phyloP scores from a whole-genome alignment of 371 early-diverging fungal genomes.

The Haplosporangium sp. region DNA sequence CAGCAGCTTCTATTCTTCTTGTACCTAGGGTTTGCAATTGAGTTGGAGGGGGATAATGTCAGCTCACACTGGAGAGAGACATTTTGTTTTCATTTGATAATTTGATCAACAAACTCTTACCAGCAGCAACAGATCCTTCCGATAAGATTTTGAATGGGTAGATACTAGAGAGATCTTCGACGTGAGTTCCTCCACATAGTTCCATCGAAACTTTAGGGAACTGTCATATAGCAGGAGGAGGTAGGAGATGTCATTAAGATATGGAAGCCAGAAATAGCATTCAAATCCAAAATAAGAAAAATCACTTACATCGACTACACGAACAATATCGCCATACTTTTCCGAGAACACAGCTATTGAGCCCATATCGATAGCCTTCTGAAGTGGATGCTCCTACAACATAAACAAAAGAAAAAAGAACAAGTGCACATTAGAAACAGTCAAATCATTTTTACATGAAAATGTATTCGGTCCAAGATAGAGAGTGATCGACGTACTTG shows the following conservation, averaged over 20 bases:
- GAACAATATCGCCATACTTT: slow-evolving; percentile 75
- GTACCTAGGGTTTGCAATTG: slow-evolving; percentile 60
- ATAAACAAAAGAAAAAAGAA: neutral
- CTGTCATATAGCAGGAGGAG: slow-evolving; percentile 7
- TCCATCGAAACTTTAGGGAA: slow-evolving; percentile 74
- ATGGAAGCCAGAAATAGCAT: neutral
- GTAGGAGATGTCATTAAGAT: neutral
- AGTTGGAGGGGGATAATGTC: neutral
- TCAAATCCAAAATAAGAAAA: neutral
- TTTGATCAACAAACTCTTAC: slow-evolving; percentile 22
- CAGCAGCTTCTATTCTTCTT: slow-evolving; percentile 83
- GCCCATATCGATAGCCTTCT: slow-evolving; percentile 71
- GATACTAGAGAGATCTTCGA: slow-evolving; percentile 65
- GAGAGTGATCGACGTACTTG: slow-evolving; percentile 29
- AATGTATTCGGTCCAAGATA: too few species aligned
- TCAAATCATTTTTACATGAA: too few species aligned
- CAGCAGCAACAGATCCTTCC: slow-evolving; percentile 80
- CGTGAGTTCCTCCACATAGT: slow-evolving; percentile 85
- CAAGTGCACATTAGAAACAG: neutral
- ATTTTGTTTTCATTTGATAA: neutral
- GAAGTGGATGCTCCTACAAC: slow-evolving; percentile 64
- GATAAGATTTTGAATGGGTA: slow-evolving; percentile 80
- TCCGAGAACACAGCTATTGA: slow-evolving; percentile 79
- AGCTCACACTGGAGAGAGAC: neutral
- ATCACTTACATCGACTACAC: slow-evolving; percentile 64